These are phyloP conservation scores for Cornus controversa DNA, from an alignment of 148 eudicot genomes.

Conservation along the genomic window DNA sequence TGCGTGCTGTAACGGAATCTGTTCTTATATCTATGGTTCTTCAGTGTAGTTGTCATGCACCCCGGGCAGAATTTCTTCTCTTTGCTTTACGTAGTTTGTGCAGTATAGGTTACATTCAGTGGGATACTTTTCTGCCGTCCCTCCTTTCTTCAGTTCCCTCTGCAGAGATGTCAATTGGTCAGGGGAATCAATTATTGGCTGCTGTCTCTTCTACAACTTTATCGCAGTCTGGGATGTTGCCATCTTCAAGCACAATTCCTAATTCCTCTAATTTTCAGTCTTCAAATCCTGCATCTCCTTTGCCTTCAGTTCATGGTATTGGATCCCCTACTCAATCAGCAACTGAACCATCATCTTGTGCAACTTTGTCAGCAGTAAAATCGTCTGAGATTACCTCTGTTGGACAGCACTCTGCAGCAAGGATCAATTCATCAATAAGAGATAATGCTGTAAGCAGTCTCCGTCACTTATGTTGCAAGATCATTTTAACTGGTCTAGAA, in stretches of 20 bases:
- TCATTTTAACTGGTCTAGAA: slow-evolving; percentile 62
- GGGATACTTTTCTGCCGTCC: slow-evolving; percentile 85
- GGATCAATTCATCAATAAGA: slow-evolving; percentile 37
- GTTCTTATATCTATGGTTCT: slow-evolving; percentile 80
- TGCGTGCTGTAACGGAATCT: slow-evolving; percentile 73
- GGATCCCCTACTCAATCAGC: slow-evolving; percentile 92
- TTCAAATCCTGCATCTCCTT: slow-evolving; percentile 79
- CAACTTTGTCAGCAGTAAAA: slow-evolving; percentile 61
- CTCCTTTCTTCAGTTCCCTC: slow-evolving; percentile 85
- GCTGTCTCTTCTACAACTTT: slow-evolving; percentile 49
- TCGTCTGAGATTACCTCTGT: slow-evolving; percentile 46
- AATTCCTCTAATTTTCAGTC: slow-evolving; percentile 70
- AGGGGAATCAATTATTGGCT: slow-evolving; percentile 56
- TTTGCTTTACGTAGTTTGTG: slow-evolving; percentile 83
- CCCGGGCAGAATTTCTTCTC: slow-evolving; percentile 88
- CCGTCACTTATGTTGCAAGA: slow-evolving; percentile 87
- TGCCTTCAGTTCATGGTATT: slow-evolving; percentile 67
- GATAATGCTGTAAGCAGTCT: slow-evolving; percentile 80
- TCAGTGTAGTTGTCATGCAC: slow-evolving; percentile 85
- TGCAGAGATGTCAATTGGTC: slow-evolving; percentile 62
- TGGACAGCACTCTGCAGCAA: slow-evolving; percentile 45
- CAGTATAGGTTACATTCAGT: slow-evolving; percentile 64
- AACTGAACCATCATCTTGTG: slow-evolving; percentile 57
- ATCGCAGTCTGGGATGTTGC: slow-evolving; percentile 62
- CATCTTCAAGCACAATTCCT: slow-evolving; percentile 45